Evolutionary conservation across 352 stramenopile genomes (phyloP), one percentile per base, ranked within the genome.

Genomic region (Phytopythium ostracodes): DNA sequence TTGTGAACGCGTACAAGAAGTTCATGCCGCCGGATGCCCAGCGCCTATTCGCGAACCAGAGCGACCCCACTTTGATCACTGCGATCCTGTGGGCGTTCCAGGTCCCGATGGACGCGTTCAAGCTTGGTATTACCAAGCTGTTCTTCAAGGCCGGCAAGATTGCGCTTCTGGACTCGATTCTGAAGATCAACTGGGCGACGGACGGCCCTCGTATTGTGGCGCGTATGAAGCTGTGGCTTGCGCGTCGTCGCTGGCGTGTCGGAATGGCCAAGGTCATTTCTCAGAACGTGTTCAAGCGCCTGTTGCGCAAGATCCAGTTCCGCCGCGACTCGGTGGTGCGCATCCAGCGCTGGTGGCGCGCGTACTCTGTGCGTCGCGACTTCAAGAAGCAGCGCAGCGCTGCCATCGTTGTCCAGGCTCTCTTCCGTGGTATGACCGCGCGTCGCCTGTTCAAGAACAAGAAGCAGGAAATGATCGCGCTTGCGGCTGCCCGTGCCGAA

Each of bases 261-360:
- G 79, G 61, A 9, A 67, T 91, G 29, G 82, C 81, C 31, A 91
- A 91, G 72, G 76, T 90, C 15, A 54, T 88, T 29, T 68, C 80
- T 46, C 80, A 89, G 65, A 84, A 87, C 59, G 59, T 63, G 18
- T 87, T 84, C 63, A 74, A 73, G 59, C 59, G 57, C 11, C 57
- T 88, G 31, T 68, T 77, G 59, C 72, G 73, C 63, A 83, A 78
- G 65, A 90, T 90, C 62, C 78, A 87, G 63, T 82, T 81, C 62
- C 81, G 81, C 59, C 68, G 73, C 44, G 73, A 88, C 50, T 75
- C 76, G 31, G 77, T 88, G 22, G 69, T 81, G 31, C 76, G 76
- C 55, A 89, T 96, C 60, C 87, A 96, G 73, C 82, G 84, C 59
- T 96, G 87, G 87, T 96, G 87, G 87, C 87, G 87, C 60, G 81